Evolutionary conservation across 441 rosid genomes (phyloP), one percentile per base, ranked within the genome.

Genomic region (Brassica balearica): DNA sequence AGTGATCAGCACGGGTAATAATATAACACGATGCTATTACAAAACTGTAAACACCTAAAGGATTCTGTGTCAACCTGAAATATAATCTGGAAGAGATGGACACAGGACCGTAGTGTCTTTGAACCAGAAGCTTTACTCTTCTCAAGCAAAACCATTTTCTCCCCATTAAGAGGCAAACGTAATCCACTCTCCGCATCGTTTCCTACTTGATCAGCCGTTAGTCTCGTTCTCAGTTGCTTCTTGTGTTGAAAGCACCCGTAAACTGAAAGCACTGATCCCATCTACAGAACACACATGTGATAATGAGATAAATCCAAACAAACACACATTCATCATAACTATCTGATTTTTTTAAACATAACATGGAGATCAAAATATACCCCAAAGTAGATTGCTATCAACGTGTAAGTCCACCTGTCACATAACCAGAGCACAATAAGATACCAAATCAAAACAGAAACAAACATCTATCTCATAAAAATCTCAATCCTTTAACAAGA

Each of bases 21-120:
- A 36, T 41, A 9, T 41, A 10, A 41, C 48, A 41, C 19, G 19
- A 19, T 19, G 19, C 19, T 19, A 19, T 20, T 41, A 6, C 41
- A 58, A 17, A 56, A 41, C 4, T 41, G 1, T 27, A 38, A 4
- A 55, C 62, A 29, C 8, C 22, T 15, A 20, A 65, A 72, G 4
- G 15, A 20, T 11, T 58, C 9, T 20, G 15, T 32, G 0, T 48
- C 48, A 46, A 88, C 95, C 96, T 91, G 98, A 80, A 84, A 93
- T 63, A 89, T 81, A 74, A 87, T 82, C 80, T 89, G 88, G 17
- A 93, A 90, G 72, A 93, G 65, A 73, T 71, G 85, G 69, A 78
- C 82, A 79, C 11, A 75, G 19, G 84, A 32, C 20, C 29, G 66
- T 51, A 84, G 55, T 65, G 70, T 59, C 68, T 78, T 74, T 6